A percentile compares a stretch with the other conserved stretches of the same genome.
These are phyloP conservation scores for Phytophthora pluvialis DNA, from an alignment of 352 stramenopile species.

Conservation along the genomic window DNA sequence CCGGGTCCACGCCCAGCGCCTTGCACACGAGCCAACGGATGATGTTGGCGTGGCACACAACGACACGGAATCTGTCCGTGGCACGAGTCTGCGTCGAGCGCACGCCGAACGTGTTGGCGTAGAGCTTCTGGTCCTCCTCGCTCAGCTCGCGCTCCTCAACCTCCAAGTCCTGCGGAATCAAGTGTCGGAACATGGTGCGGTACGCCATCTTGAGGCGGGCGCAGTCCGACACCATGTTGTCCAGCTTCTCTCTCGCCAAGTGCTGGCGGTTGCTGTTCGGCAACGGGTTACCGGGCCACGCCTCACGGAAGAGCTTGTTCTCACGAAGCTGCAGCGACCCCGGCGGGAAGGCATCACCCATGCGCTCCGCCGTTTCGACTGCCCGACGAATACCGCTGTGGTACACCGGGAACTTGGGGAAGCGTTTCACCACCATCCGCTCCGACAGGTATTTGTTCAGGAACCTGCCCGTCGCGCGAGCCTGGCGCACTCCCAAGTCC, in stretches of 20 bases:
- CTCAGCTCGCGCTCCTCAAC: conserved; percentile 52
- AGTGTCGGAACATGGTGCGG: conserved; percentile 70
- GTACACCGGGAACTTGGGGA: conserved; percentile 61
- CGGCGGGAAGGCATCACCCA: conserved; percentile 49
- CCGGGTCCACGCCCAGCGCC: conserved; percentile 62
- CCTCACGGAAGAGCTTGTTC: conserved; percentile 76
- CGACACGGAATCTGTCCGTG: conserved; percentile 58
- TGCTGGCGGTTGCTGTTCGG: conserved; percentile 70
- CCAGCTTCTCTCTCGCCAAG: conserved; percentile 68
- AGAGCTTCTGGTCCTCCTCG: conserved; percentile 54
- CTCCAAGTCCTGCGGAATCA: conserved; percentile 68
- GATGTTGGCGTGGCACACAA: conserved; percentile 77
- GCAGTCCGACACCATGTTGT: conserved; percentile 78
- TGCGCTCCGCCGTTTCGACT: conserved; percentile 55
- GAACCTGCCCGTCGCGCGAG: conserved; percentile 54
- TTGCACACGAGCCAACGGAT: conserved; percentile 80
- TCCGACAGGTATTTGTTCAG: conserved; percentile 53
- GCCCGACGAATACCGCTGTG: conserved; percentile 64
- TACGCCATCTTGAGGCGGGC: conserved; percentile 69
- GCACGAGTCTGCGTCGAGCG: conserved; percentile 44
- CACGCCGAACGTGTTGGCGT: conserved; percentile 56
- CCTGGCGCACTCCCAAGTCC: conserved; percentile 58
- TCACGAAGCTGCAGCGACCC: conserved; percentile 50
- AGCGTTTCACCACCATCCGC: conserved; percentile 62
- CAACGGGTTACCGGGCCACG: conserved; percentile 70